phyloP scores from a whole-genome alignment of 208 protist genomes.

The Trypanosoma brucei region DNA sequence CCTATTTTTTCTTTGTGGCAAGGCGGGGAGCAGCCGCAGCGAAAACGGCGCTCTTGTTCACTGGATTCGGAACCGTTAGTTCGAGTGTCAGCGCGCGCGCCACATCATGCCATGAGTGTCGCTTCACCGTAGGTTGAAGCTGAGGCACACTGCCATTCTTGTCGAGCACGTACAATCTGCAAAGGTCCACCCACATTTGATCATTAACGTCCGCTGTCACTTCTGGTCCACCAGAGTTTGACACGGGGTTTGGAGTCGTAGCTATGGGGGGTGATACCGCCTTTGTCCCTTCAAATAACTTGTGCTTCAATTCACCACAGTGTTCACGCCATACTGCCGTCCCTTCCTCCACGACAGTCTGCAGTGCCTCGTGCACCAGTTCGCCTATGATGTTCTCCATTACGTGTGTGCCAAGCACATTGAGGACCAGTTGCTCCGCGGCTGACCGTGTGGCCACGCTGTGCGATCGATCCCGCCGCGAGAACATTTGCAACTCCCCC shows the following conservation, averaged over 20 bases:
- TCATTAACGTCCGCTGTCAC: neutral
- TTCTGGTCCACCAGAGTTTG: neutral
- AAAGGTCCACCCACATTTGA: constrained; percentile 5
- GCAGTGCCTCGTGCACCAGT: constrained; percentile 59
- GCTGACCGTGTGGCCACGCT: constrained; percentile 43
- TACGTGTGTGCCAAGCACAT: constrained; percentile 71
- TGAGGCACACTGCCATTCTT: neutral
- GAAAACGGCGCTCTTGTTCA: constrained; percentile 25
- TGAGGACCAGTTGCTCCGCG: constrained; percentile 62
- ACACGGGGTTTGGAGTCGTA: neutral
- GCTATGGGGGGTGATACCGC: constrained; percentile 1
- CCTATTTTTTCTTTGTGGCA: constrained; percentile 10
- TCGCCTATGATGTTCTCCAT: constrained; percentile 68
- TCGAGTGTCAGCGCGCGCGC: constrained; percentile 14
- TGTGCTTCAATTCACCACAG: constrained; percentile 28
- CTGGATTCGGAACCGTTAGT: constrained; percentile 16
- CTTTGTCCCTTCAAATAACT: constrained; percentile 25
- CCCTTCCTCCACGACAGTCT: constrained; percentile 68
- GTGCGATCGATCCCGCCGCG: constrained; percentile 42
- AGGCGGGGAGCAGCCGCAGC: constrained; percentile 10
- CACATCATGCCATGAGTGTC: constrained; percentile 14
- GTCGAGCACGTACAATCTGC: constrained; percentile 5
- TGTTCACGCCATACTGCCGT: constrained; percentile 52
- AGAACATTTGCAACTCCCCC: constrained; percentile 63
- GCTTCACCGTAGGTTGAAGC: neutral